These are phyloP conservation scores for Senna siamea DNA, from an alignment of 306 rosid genomes.

Conservation along the genomic window DNA sequence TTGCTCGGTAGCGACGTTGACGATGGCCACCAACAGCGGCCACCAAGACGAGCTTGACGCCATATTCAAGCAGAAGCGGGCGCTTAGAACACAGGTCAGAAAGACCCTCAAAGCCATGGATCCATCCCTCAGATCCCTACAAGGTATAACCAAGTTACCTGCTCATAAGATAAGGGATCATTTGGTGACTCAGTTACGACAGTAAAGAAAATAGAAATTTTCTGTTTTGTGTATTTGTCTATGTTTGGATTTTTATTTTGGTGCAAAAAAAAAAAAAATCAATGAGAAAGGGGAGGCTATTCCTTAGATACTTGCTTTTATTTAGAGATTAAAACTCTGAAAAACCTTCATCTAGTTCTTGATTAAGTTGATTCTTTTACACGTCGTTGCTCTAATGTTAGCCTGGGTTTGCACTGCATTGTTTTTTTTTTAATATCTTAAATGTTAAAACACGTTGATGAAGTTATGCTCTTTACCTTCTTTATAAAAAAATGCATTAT, in stretches of 20 bases:
- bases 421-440: neutral
- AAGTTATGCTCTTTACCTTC: neutral
- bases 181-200: too few relatives aligned
- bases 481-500: neutral
- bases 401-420: neutral
- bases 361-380: neutral
- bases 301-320: neutral
- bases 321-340: neutral
- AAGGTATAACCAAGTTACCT: conserved; percentile 74
- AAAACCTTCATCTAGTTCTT: neutral
- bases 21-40: conserved; percentile 36
- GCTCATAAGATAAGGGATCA: neutral
- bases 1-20: conserved; percentile 2
- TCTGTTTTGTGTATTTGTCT: too few relatives aligned
- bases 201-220: too few relatives aligned
- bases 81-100: conserved; percentile 69
- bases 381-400: neutral
- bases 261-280: neutral
- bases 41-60: conserved; percentile 48
- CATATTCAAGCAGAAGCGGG: conserved; percentile 67
- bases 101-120: conserved; percentile 76
- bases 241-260: neutral
- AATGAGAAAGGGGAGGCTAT: too few relatives aligned
- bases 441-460: neutral
- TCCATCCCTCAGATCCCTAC: conserved; percentile 69